phyloP scores from a whole-genome alignment of 306 rosid genomes.

The Vicia faba region DNA sequence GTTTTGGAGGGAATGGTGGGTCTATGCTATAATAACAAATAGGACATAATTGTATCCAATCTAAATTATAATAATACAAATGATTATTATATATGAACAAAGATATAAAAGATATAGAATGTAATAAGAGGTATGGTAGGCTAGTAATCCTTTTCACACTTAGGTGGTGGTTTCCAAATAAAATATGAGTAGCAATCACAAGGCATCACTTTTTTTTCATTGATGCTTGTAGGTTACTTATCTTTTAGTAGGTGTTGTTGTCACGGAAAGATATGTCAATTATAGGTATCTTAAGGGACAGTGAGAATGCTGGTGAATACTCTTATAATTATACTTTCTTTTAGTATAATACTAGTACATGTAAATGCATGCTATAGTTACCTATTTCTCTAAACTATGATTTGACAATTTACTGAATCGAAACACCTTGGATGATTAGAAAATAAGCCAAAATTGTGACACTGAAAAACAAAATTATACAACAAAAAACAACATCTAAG shows the following conservation, averaged over 20 bases:
- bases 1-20: conserved; percentile 67
- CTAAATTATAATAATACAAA: conserved; percentile 34
- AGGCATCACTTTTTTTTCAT: conserved; percentile 42
- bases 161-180: conserved; percentile 70
- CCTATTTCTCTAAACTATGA: too few relatives aligned
- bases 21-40: conserved; percentile 54
- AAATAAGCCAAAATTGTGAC: conserved; percentile 38
- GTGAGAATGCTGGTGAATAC: conserved; percentile 7
- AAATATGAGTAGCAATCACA: conserved; percentile 54
- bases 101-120: conserved; percentile 41
- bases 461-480: conserved; percentile 35
- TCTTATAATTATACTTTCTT: too few relatives aligned
- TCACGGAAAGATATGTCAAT: conserved; percentile 55
- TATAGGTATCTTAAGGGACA: conserved; percentile 40
- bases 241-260: conserved; percentile 48
- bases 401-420: too few relatives aligned
- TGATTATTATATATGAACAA: conserved; percentile 10
- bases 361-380: too few relatives aligned
- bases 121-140: conserved; percentile 61
- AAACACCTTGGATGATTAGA: not conserved
- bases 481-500: conserved; percentile 23
- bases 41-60: conserved; percentile 40
- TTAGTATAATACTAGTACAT: too few relatives aligned
- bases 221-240: conserved; percentile 41
- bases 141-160: conserved; percentile 79